Base-by-base conservation (phyloP, 2,329 filamentous ascomycete genomes). In the Fusarium succisae region DNA sequence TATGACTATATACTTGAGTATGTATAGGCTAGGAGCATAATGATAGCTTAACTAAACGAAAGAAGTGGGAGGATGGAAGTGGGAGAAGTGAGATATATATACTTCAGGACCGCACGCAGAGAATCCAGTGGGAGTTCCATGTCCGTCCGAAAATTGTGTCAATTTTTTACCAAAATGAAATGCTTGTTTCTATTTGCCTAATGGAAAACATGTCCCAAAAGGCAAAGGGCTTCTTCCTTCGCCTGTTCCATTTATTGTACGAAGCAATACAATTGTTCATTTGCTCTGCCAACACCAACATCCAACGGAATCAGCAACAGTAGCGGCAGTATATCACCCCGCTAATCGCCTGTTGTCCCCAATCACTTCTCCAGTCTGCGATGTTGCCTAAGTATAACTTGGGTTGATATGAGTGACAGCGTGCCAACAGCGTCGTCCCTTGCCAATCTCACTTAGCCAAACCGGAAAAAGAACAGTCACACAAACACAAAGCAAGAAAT, bases 121-220 rank as follows among this genome's bases (percentile, higher is more conserved):
- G n/a, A 8, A 13, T 43, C 17, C 37, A 20, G 15, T 10, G 11
- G 12, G 22, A 24, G 10, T 55, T 15, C 24, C 12, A 17, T 17
- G 1, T 10, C 35, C 20, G 8, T 13, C 14, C 24, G 2, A 28
- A 20, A 39, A 9, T 1, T 30, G 2, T 20, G 11, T 8, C 12
- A 50, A 28, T 35, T 1, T 1, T 1, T 30, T 9, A 2, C 8
- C 7, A 39, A 26, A 13, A 1, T 22, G 5, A 18, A 15, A 20
- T 5, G 8, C 6, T 18, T 26, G 24, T 11, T 18, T 11, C n/a
- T 15, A 17, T 6, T 20, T 10, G 5, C 20, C 5, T 0, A 3
- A 12, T 5, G 8, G 2, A 13, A 30, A 20, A 18, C 26, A 24
- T 51, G 7, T 1, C 37, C 22, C 22, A 17, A 51, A 7, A 14